Percentiles rank a stretch among this genome's conserved stretches.
These are phyloP conservation scores for Russula foetens DNA, from an alignment of 768 basidiomycete species.

Conservation along the genomic window DNA sequence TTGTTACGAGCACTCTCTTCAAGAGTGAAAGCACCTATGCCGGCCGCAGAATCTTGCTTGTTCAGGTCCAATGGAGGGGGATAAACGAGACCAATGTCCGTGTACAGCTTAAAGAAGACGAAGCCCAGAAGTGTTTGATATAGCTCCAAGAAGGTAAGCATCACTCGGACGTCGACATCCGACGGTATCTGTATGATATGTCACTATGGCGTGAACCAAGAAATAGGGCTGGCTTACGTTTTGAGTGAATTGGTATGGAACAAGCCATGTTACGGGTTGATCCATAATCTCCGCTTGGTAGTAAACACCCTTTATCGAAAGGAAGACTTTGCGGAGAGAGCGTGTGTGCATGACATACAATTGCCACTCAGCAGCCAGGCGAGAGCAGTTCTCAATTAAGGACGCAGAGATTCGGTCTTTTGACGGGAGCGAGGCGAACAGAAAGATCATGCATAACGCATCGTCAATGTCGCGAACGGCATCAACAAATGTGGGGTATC, in stretches of 20 bases:
- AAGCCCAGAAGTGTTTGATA: constrained; percentile 97
- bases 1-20: constrained; percentile 37
- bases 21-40: constrained; percentile 81
- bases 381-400: constrained; percentile 83
- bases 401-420: constrained; percentile 71
- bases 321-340: constrained; percentile 81
- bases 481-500: constrained; percentile 96
- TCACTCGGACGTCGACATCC: constrained; percentile 96
- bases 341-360: constrained; percentile 86
- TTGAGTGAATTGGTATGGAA: constrained; percentile 97
- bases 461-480: constrained; percentile 96
- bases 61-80: constrained; percentile 83
- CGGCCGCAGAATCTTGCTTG: constrained; percentile 80
- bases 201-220: constrained; percentile 2
- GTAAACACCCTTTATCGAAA: constrained; percentile 97
- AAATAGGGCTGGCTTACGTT: constrained; percentile 41
- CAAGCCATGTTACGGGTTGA: constrained; percentile 90
- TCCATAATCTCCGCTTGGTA: constrained; percentile 95
- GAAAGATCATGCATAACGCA: constrained; percentile 87
- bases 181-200: constrained; percentile 59
- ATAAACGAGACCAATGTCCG: constrained; percentile 86
- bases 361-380: constrained; percentile 93
- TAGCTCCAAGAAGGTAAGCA: constrained; percentile 95
- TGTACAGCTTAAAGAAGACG: constrained; percentile 96
- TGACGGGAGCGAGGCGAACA: constrained; percentile 91